These are phyloP conservation scores for Adansonia madagascariensis DNA, from an alignment of 441 rosid species.

Conservation along the genomic window DNA sequence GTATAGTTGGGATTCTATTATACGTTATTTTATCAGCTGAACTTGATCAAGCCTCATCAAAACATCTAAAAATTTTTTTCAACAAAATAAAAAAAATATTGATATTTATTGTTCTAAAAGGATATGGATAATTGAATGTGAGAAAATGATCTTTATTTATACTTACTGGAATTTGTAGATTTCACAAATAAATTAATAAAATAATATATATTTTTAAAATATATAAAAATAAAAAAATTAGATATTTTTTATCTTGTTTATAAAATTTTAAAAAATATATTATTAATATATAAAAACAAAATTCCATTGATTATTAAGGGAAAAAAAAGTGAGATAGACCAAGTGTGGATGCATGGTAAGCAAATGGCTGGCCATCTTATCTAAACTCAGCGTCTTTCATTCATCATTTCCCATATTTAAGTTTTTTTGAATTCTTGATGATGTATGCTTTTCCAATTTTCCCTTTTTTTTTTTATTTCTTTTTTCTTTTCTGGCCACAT, in stretches of 20 bases:
- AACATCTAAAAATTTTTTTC: not conserved
- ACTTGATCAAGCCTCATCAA: not conserved
- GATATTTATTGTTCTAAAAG: not conserved
- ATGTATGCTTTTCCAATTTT: not conserved
- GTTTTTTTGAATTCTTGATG: not conserved
- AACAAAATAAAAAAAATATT: not conserved
- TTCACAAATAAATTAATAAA: too few relatives aligned
- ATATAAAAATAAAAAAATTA: not conserved
- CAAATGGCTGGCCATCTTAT: not conserved
- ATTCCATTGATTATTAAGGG: too few relatives aligned
- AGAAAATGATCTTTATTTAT: too few relatives aligned
- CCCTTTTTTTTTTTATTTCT: not conserved
- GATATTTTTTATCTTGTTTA: too few relatives aligned
- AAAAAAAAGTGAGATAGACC: not conserved
- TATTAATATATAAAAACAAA: too few relatives aligned
- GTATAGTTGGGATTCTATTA: not conserved
- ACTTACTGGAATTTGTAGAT: too few relatives aligned
- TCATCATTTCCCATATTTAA: not conserved
- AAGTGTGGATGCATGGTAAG: not conserved
- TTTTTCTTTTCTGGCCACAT: too few relatives aligned
- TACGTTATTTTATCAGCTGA: not conserved
- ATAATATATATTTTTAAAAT: too few relatives aligned
- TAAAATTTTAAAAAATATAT: too few relatives aligned
- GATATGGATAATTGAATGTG: not conserved
- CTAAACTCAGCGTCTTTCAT: not conserved